Base-by-base conservation (phyloP, 2,329 filamentous ascomycete genomes). In the Acrocalymma vagum region DNA sequence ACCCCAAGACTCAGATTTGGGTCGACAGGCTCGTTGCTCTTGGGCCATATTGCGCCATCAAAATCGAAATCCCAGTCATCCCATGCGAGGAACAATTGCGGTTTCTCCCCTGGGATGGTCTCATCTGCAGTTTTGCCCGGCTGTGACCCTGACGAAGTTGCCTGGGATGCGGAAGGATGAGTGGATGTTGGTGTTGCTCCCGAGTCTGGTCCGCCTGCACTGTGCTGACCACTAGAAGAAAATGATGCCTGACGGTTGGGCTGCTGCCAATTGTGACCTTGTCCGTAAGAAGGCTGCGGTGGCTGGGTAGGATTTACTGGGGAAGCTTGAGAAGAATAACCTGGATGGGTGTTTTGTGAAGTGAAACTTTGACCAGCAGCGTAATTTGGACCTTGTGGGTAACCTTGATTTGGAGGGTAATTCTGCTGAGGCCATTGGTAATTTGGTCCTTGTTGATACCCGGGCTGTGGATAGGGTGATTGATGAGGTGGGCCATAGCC, bases 21-120 rank as follows among this genome's bases (percentile, higher is more conserved):
- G 38, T 75, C 65, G 23, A 77, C 69, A 9, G 72, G 67, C 25
- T 76, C 72, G 14, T 73, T 72, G 39, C 70, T 67, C 44, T 72
- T 71, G 6, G 70, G 67, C 63, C 68, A 77, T 36, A 73, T 72
- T 9, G 73, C 69, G 23, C 66, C 71, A 26, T 75, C 72, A 25
- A 71, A 77, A 18, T 70, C 72, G 16, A 71, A 69, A 33, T 77
- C 73, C 60, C 69, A 72, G 31, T 70, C 67, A 35, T 71, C 67
- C 56, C 60, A 63, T 6, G 55, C 66, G 27, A 69, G 55, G 26
- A 58, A 67, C 8, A 74, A 43, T 16, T 60, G 57, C 7, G 60
- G 41, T 23, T 65, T 68, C 6, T 60, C 51, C 17, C 37, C 44
- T 13, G 52, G 27, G 17, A 26, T 33, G 8, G 39, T 51, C 8